Evolutionary conservation across 352 stramenopile species (phyloP), one percentile per base, ranked within the genome.

Genomic region (Phytophthora cactorum): DNA sequence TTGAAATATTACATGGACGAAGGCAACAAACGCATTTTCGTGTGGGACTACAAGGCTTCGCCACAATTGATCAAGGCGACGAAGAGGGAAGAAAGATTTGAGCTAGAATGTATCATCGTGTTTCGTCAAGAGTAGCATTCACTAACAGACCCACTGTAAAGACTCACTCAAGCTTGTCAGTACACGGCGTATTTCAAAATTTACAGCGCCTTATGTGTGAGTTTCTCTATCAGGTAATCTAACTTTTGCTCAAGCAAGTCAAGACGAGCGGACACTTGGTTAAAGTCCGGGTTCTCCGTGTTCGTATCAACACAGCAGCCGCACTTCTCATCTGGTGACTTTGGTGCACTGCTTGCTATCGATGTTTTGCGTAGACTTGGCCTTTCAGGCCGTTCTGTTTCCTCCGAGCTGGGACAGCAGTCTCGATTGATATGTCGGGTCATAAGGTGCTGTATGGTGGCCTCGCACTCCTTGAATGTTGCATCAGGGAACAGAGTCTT

Each of bases 1-100:
- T 39, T 81, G 14, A 59, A 68, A 29, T 78, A 79, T 51, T 79
- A 75, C 52, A 68, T 12, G 4, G 73, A 77, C 31, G 22, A 77
- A 38, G 55, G 39, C 5, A 62, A 41, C 38, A 64, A 63, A 3
- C 67, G 64, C 2, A 28, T 58, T 5, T 77, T 77, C 22, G 51
- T 72, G 2, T 77, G 72, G 76, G 43, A 44, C 41, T 79, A 77
- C 43, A 66, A 63, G 15, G 44, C 66, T 39, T 45, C 22, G 3
- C 62, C 55, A 27, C 22, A 44, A 22, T 45, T 70, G 15, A 39
- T 77, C 49, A 34, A 57, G 8, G 17, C 27, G 44, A 78, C 53
- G 29, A 74, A 72, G 10, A 50, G n/a, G 25, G 47, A 63, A 10
- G 63, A 46, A 1, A 73, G 67, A 15, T 77, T 81, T 41, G 54